phyloP scores from a whole-genome alignment of 2,329 filamentous ascomycete species.

The Neofusicoccum parvum region DNA sequence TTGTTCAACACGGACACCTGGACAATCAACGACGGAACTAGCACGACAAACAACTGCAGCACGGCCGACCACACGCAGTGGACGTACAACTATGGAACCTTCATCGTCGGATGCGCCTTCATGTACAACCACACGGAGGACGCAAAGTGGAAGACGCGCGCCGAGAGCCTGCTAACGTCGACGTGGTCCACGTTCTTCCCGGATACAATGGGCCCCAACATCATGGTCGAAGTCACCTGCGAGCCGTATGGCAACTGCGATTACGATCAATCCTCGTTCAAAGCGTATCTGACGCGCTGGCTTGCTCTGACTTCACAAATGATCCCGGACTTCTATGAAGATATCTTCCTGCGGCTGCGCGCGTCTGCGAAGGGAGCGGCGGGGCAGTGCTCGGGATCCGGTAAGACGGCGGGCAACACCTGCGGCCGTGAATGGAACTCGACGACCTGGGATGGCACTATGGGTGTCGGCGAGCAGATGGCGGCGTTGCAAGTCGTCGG shows the following conservation, averaged over 20 bases:
- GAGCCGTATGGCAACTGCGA: conserved; percentile 64
- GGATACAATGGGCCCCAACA: conserved; percentile 56
- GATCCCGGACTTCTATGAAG: conserved; percentile 60
- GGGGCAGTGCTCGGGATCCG: conserved; percentile 64
- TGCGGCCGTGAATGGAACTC: conserved; percentile 67
- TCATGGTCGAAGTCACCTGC: conserved; percentile 69
- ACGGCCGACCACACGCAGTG: conserved; percentile 60
- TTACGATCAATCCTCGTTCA: conserved; percentile 72
- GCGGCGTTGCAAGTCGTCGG: conserved; percentile 52
- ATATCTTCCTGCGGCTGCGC: conserved; percentile 60
- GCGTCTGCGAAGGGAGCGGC: conserved; percentile 63
- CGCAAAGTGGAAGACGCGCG: conserved; percentile 57
- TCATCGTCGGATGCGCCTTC: conserved; percentile 65
- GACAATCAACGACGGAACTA: conserved; percentile 56
- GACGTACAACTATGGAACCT: conserved; percentile 67
- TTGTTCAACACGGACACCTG: conserved; percentile 57
- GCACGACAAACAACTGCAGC: conserved; percentile 51
- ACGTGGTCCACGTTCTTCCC: conserved; percentile 53
- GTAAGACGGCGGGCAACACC: conserved; percentile 49
- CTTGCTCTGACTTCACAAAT: conserved; percentile 62
- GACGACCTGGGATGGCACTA: conserved; percentile 53
- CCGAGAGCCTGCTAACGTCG: conserved; percentile 54
- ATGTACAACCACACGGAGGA: conserved; percentile 63
- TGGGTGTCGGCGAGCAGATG: conserved; percentile 57
- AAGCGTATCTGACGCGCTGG: conserved; percentile 70